Evolutionary conservation across 257 asterid genomes (phyloP), one percentile per base, ranked within the genome.

Genomic region (Rhazya stricta): DNA sequence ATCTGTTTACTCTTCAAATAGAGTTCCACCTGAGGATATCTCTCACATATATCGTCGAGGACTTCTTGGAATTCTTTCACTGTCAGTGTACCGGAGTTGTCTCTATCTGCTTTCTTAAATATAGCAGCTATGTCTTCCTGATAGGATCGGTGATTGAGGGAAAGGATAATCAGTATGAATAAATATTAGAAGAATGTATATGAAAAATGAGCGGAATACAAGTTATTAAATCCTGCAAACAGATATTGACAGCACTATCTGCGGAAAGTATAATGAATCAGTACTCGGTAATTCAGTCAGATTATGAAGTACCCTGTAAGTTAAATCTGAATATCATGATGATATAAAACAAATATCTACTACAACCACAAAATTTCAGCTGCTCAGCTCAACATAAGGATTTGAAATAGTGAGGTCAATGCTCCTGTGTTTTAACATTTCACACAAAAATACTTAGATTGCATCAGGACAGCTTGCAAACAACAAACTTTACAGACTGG

Each of bases 21-120:
- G 65, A 92, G 91, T 48, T 81, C 92, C 30, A 90, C 86, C 81
- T 94, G 99, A 32, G 99, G 99, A 75, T 94, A 94, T 79, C 99
- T 87, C 81, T 88, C 98, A 61, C 96, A 88, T 72, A 94, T 85
- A 75, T 94, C 99, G 10, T 85, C 37, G 42, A 91, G 92, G 69
- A 91, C 98, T 76, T 89, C 97, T 73, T 92, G 91, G 77, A 92
- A 91, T 86, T 92, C 98, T 86, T 88, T 84, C 29, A 85, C 89
- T 2, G 97, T 92, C n/a, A 94, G 93, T 46, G 97, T 90, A 32
- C 94, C 97, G 25, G 99, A 95, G 83, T 85, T 88, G 86, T 92
- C 98, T 80, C 86, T 87, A 78, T 95, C 99, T 37, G 99, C 97
- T 74, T 95, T 95, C 9, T 57, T 77, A 78, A 95, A 95, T 81